Conservation (phyloP, 2,329 filamentous ascomycete species). For the Talaromyces sp. region DNA sequence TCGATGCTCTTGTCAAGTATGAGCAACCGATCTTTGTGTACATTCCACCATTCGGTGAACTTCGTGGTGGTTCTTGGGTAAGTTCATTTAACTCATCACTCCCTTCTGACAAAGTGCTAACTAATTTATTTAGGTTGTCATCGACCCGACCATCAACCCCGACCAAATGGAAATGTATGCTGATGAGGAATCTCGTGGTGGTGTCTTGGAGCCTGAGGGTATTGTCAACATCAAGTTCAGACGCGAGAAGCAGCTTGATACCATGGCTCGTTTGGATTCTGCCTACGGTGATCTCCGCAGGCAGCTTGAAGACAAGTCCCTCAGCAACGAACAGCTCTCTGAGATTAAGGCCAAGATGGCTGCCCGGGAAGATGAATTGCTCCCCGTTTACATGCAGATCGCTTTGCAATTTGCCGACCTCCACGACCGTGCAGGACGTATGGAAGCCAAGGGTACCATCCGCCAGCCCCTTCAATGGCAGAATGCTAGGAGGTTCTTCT, state of each 20-base stretch:
- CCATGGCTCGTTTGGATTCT: constrained; percentile 89
- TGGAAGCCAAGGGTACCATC: constrained; percentile 96
- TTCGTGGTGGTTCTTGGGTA: constrained; percentile 95
- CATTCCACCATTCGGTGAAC: constrained; percentile 92
- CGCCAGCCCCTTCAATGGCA: constrained; percentile 78
- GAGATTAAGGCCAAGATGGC: constrained; percentile 80
- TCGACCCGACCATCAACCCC: constrained; percentile 97
- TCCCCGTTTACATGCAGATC: constrained; percentile 92
- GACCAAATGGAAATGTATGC: constrained; percentile 99
- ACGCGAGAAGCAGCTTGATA: constrained; percentile 93
- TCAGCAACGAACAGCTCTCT: constrained; percentile 69
- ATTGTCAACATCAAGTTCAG: constrained; percentile 99
- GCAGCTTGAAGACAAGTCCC: constrained; percentile 61
- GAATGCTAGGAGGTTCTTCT: constrained; percentile 94
- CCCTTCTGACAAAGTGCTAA: constrained; percentile 10
- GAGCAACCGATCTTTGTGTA: constrained; percentile 99
- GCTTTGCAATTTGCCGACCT: constrained; percentile 96
- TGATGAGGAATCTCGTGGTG: constrained; percentile 87
- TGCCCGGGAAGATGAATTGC: constrained; percentile 76
- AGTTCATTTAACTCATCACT: constrained; percentile 23
- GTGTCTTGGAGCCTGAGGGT: constrained; percentile 96
- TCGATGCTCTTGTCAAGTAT: constrained; percentile 95
- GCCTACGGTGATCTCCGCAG: constrained; percentile 80
- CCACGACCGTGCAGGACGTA: constrained; percentile 92
- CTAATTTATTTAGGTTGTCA: constrained; percentile 63